These are phyloP conservation scores for Nepenthes mirabilis DNA, from an alignment of 148 eudicot genomes.

Conservation along the genomic window DNA sequence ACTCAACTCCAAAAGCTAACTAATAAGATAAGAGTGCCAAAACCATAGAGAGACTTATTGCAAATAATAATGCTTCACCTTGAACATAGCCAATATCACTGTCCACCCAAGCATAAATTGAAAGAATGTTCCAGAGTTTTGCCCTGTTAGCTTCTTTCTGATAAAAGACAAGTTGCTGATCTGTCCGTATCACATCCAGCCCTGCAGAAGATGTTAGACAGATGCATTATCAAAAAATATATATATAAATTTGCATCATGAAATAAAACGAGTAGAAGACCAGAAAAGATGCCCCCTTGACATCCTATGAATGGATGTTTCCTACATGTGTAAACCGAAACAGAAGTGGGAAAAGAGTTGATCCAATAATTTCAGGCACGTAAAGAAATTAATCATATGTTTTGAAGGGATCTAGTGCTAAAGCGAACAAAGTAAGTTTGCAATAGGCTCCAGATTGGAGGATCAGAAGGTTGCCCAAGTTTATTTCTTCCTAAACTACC, in stretches of 20 bases:
- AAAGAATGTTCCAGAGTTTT: conserved; percentile 80
- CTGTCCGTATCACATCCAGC: conserved; percentile 88
- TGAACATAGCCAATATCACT: conserved; percentile 83
- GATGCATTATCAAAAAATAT: neutral
- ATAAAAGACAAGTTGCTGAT: conserved; percentile 76
- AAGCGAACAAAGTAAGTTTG: conserved; percentile 5
- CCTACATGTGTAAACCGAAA: too few species aligned
- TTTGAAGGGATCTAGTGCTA: too few species aligned
- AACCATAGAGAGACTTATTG: neutral
- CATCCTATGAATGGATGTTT: too few species aligned
- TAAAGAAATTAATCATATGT: too few species aligned
- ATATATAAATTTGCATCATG: too few species aligned
- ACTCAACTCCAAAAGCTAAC: too few species aligned
- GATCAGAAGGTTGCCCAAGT: neutral
- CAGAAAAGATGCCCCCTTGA: neutral
- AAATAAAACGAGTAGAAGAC: neutral
- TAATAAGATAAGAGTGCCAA: neutral
- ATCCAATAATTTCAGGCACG: too few species aligned
- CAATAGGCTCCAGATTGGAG: neutral
- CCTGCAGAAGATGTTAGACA: conserved; percentile 27
- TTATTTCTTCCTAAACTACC: too few species aligned
- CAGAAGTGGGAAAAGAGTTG: too few species aligned
- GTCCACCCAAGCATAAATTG: conserved; percentile 83
- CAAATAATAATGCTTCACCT: conserved; percentile 33
- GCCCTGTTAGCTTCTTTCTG: conserved; percentile 74